phyloP scores from a whole-genome alignment of 495 filamentous ascomycete species.

The Friedmanniomyces endolithicus region DNA sequence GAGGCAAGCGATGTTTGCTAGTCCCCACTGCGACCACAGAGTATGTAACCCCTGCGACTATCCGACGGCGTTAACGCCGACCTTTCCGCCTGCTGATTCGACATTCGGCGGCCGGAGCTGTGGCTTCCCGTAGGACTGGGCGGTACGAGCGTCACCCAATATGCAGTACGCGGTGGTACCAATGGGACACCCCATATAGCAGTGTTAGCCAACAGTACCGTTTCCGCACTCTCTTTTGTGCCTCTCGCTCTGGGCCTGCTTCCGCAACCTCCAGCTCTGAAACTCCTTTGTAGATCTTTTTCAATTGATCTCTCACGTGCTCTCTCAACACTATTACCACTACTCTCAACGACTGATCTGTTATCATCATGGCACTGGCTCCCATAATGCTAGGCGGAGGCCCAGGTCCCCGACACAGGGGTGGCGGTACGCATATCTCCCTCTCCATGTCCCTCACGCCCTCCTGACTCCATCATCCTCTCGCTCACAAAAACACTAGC shows the following conservation, averaged over 20 bases:
- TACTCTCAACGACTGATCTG: neutral
- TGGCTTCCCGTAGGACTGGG: neutral
- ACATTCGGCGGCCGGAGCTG: neutral
- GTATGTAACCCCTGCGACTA: neutral
- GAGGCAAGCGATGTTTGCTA: neutral
- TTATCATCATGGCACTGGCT: neutral
- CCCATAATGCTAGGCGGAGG: neutral
- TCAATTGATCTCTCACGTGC: neutral
- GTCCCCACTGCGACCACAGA: no score
- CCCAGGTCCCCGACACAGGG: no score
- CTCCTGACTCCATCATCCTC: no score
- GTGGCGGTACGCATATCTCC: no score
- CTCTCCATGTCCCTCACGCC: no score
- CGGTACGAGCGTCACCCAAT: neutral
- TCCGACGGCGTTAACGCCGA: neutral
- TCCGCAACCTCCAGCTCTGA: neutral
- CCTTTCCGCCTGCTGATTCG: neutral
- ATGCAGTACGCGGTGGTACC: neutral
- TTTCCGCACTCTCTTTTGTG: neutral
- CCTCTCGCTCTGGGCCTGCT: neutral
- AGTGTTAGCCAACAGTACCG: neutral
- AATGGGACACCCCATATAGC: neutral
- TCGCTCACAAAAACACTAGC: no score
- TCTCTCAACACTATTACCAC: neutral
- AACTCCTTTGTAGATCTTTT: neutral